phyloP scores from a whole-genome alignment of 164 flowering plant species.

The Hamamelis virginiana region DNA sequence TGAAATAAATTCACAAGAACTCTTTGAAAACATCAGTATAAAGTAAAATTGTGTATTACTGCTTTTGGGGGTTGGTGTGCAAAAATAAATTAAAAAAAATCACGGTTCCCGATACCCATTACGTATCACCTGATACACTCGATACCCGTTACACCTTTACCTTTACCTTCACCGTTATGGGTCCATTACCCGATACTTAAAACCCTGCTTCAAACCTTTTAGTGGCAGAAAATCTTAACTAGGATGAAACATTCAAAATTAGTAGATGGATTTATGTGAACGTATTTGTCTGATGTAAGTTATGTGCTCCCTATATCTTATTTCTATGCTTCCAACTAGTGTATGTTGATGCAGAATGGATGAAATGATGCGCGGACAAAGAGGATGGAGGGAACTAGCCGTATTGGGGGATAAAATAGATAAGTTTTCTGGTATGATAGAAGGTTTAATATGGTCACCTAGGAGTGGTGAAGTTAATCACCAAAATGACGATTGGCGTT shows the following conservation, averaged over 20 bases:
- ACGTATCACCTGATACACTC: too few relatives aligned
- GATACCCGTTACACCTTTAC: too few relatives aligned
- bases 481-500: conserved; percentile 73
- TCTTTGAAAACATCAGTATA: too few relatives aligned
- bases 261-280: background rate
- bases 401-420: conserved; percentile 83
- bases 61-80: too few relatives aligned
- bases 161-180: too few relatives aligned
- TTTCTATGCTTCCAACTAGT: background rate
- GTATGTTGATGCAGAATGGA: conserved; percentile 75
- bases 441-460: conserved; percentile 92
- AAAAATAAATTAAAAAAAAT: too few relatives aligned
- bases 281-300: background rate
- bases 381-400: conserved; percentile 98
- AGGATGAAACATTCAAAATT: background rate
- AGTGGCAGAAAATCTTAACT: background rate
- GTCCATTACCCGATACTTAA: too few relatives aligned
- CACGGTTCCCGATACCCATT: too few relatives aligned
- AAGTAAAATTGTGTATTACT: too few relatives aligned
- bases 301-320: background rate
- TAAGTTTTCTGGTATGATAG: conserved; percentile 82
- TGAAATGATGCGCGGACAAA: conserved; percentile 99
- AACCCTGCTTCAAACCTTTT: background rate
- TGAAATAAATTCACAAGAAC: too few relatives aligned
- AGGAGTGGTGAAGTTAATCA: conserved; percentile 52